Evolutionary conservation across 2,329 filamentous ascomycete genomes (phyloP), one percentile per base, ranked within the genome.

Genomic region (Penicillium sp.): DNA sequence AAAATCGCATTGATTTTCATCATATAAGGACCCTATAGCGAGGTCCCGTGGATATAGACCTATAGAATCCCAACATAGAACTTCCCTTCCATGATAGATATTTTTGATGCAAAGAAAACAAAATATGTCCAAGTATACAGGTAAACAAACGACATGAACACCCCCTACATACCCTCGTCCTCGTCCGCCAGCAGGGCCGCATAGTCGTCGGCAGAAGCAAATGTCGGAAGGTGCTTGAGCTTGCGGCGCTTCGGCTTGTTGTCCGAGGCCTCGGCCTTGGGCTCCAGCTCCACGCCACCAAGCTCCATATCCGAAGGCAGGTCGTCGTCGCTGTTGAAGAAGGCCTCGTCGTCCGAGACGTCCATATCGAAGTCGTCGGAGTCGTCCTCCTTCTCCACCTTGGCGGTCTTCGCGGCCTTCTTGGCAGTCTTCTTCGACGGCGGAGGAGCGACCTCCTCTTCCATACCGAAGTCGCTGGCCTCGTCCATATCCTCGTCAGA

Each of bases 201-300:
- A 77, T 98, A 99, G 75, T 98, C 95, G 57, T 98, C 95, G 35
- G 85, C 90, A 35, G 92, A 96, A 22, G 96, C 95, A 81, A 99
- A 99, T 38, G 88, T 96, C 6, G 95, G 95, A 68, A 99, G 81
- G 65, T 87, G 87, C 84, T 93, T 97, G 76, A 98, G 83, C 81
- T 92, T 92, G 84, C 89, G 92, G 80, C 85, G 89, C 80, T 90
- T 91, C 74, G 86, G 84, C 74, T 86, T 84, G 67, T 77, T 76
- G 16, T 75, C 75, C 25, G 80, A 78, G 25, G 77, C 73, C 52
- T 80, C 81, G 45, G 74, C 65, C 60, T 78, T 74, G 42, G 80
- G 80, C 49, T 75, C 67, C 13, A 78, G 60, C 38, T 80, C 81
- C 55, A 78, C 78, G 42, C 78, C 76, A 22, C 74, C 77, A 33